These are phyloP conservation scores for Colletotrichum acutatum DNA, from an alignment of 2,329 filamentous ascomycete species.

Conservation along the genomic window DNA sequence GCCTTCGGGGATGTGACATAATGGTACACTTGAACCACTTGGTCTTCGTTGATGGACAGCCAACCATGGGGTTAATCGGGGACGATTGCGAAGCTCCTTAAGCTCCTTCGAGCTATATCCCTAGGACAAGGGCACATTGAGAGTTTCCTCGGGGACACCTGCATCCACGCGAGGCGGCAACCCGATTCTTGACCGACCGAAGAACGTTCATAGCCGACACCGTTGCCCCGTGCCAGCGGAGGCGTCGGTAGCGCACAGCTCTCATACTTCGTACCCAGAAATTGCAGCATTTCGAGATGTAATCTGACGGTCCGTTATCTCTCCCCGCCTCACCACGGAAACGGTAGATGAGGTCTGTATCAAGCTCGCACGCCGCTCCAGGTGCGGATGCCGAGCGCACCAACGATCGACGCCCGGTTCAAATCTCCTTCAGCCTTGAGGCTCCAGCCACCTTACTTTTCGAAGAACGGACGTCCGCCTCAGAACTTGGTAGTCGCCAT, in stretches of 20 bases:
- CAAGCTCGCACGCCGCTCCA: constrained; percentile 13
- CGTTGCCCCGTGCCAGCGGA: constrained; percentile 16
- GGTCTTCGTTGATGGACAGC: background rate
- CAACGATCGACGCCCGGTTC: constrained; percentile 10
- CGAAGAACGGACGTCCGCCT: constrained; percentile 10
- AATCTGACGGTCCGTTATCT: background rate
- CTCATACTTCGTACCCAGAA: background rate
- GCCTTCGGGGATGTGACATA: constrained; percentile 3
- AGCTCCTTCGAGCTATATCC: too few relatives aligned
- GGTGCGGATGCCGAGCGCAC: background rate
- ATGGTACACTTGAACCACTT: background rate
- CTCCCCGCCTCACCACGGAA: constrained; percentile 26
- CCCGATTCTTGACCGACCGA: background rate
- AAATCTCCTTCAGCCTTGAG: constrained; percentile 16
- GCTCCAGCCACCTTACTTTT: constrained; percentile 12
- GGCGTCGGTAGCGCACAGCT: constrained; percentile 11
- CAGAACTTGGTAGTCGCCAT: background rate
- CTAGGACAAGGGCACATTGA: constrained; percentile 12
- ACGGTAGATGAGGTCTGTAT: constrained; percentile 25
- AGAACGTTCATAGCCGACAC: background rate
- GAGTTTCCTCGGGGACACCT: constrained; percentile 7
- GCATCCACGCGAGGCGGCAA: background rate
- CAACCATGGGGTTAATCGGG: constrained; percentile 7
- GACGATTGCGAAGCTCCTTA: background rate
- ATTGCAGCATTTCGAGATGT: background rate